phyloP scores from a whole-genome alignment of 331 rosid genomes.

The Quercus phellos region DNA sequence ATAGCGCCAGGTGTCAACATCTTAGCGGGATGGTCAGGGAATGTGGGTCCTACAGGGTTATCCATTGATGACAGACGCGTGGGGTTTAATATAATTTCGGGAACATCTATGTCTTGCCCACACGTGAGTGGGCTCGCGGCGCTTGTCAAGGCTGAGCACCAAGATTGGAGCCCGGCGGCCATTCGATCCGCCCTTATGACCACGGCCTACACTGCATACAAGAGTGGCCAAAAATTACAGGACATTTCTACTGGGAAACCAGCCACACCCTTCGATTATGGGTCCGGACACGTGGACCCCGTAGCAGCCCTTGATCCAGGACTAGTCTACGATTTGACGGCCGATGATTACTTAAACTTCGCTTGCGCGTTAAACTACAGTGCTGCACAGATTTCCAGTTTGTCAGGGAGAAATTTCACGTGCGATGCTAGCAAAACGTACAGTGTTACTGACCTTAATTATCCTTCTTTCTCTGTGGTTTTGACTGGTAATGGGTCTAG shows the following conservation, averaged over 20 bases:
- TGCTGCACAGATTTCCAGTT: slow-evolving; percentile 2
- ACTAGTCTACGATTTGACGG: slow-evolving; percentile 60
- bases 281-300: slow-evolving; percentile 79
- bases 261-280: slow-evolving; percentile 62
- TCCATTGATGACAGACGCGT: slow-evolving; percentile 50
- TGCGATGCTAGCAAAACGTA: slow-evolving; percentile 41
- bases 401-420: slow-evolving; percentile 42
- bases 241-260: slow-evolving; percentile 50
- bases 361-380: slow-evolving; percentile 66
- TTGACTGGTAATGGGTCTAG: slow-evolving; percentile 24
- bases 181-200: slow-evolving; percentile 82
- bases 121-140: slow-evolving; percentile 79
- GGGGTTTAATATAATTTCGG: slow-evolving; percentile 72
- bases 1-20: slow-evolving; percentile 81
- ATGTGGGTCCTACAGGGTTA: slow-evolving; percentile 31
- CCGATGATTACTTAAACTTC: slow-evolving; percentile 52
- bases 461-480: slow-evolving; percentile 63
- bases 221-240: slow-evolving; percentile 26
- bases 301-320: slow-evolving; percentile 64
- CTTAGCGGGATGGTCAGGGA: slow-evolving; percentile 55
- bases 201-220: slow-evolving; percentile 59
- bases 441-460: slow-evolving; percentile 57
- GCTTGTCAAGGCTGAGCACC: slow-evolving; percentile 56
- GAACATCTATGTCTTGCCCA: slow-evolving; percentile 92
- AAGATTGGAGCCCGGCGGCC: slow-evolving; percentile 77